These are phyloP conservation scores for Hymenoscyphus salicellus DNA, from an alignment of 2,329 filamentous ascomycete species.

Conservation along the genomic window DNA sequence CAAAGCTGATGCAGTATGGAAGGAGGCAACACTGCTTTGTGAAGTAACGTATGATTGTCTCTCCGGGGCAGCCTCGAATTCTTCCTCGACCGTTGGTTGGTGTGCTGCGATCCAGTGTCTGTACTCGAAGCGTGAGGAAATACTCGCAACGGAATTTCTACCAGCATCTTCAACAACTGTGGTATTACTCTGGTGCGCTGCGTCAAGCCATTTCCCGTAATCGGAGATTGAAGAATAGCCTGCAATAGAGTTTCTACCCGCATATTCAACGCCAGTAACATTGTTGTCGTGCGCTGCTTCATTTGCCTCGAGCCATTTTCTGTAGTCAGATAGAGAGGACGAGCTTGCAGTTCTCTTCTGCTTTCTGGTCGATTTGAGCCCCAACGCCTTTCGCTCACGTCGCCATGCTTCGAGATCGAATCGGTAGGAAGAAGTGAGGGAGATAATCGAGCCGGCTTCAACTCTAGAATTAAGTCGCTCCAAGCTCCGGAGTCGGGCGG, in stretches of 20 bases:
- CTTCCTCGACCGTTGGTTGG: neutral
- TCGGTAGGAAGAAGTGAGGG: neutral
- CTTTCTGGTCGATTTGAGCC: neutral
- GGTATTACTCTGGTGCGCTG: no score
- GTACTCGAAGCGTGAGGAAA: no score
- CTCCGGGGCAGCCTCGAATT: neutral
- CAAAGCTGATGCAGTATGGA: neutral
- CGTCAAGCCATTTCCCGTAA: neutral
- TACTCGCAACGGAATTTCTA: no score
- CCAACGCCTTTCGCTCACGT: neutral
- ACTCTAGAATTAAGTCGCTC: neutral
- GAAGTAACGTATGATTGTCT: neutral
- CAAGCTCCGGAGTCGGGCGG: neutral
- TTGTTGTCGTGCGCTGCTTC: neutral
- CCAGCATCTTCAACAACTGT: no score
- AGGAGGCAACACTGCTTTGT: neutral
- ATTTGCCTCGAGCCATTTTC: neutral
- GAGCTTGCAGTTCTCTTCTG: neutral
- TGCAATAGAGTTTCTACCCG: neutral
- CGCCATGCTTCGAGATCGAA: slow-evolving; percentile 2
- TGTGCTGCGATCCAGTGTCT: neutral
- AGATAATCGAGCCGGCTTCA: neutral
- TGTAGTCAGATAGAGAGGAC: neutral
- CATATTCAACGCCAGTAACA: neutral
- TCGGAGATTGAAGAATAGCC: neutral